Evolutionary conservation across 306 rosid species (phyloP), one percentile per base, ranked within the genome.

Genomic region (Gleditsia sinensis): DNA sequence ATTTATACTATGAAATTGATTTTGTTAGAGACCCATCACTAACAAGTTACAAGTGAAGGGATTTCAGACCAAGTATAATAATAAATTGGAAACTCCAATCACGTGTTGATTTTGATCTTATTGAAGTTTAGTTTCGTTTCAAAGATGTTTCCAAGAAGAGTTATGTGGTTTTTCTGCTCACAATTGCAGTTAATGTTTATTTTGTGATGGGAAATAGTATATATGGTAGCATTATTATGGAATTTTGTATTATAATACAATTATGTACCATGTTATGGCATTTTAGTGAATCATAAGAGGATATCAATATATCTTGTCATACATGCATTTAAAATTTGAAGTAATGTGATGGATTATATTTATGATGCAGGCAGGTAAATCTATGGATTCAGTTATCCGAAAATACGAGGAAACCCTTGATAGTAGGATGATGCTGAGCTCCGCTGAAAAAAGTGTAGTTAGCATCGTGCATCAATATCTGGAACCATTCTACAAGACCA

Each of bases 401-500:
- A 95, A 95, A 88, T 82, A 77, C 3, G 96, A 95, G 42, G 89
- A 90, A 54, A 68, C 77, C 28, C 88, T 95, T 20, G 93, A 93
- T 63, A 77, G 79, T 75, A 81, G 89, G 84, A 83, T 87, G 90
- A 75, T 87, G 67, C 85, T 95, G 83, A 79, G 73, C 78, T 39
- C 96, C 39, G 75, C 85, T 0, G 99, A 94, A 76, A 92, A 92
- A 83, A 90, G 77, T 77, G 89, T 83, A 62, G 92, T 83, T 55
- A 79, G 61, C 85, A 78, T 86, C 42, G 81, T 86, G 82, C 99
- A 94, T 75, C 98, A 88, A 69, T 92, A 80, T 88, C 87, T 94
- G 45, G 93, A 94, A 75, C 96, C 99, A 12, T 92, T 95, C 68
- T 86, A 90, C 86, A 95, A 95, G 81, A 95, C 97, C 75, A 94